A percentile compares a stretch with the other conserved stretches of the same genome.
Evolutionary conservation across 1,284 basidiomycete species (phyloP).

Genomic region (Tilletia caries): DNA sequence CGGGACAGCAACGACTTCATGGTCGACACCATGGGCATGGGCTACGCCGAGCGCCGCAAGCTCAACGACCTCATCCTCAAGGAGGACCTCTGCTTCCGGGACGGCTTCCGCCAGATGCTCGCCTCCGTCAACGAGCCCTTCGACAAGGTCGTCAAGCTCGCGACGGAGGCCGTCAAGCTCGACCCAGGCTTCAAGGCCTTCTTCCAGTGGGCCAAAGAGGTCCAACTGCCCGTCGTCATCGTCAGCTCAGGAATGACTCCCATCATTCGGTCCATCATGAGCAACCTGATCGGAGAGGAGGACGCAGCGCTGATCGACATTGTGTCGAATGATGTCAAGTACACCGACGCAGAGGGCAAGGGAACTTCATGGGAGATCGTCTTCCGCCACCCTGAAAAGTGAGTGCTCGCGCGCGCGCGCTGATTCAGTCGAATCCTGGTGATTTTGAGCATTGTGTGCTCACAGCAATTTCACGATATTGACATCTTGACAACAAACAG

Average conservation of each 20-base stretch:
- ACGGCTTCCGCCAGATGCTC: slow-evolving; percentile 51
- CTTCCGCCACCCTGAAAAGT: slow-evolving; percentile 50
- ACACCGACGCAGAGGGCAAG: slow-evolving; percentile 48
- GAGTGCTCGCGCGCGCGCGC: no score
- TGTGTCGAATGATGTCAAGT: slow-evolving; percentile 52
- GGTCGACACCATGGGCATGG: slow-evolving; percentile 53
- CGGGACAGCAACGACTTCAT: slow-evolving; percentile 53
- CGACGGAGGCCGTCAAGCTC: slow-evolving; percentile 46
- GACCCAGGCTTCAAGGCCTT: slow-evolving; percentile 54
- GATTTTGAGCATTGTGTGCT: background rate
- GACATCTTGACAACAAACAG: slow-evolving; percentile 17
- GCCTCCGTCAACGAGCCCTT: slow-evolving; percentile 49
- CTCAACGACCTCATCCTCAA: slow-evolving; percentile 51
- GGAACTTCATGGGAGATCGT: slow-evolving; percentile 50
- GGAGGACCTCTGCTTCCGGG: slow-evolving; percentile 48
- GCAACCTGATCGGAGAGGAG: slow-evolving; percentile 52
- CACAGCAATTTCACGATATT: background rate
- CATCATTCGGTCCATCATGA: slow-evolving; percentile 50
- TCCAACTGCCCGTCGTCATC: slow-evolving; percentile 51
- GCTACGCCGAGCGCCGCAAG: slow-evolving; percentile 52
- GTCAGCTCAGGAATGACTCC: slow-evolving; percentile 52
- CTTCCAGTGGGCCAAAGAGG: slow-evolving; percentile 48
- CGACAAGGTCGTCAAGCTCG: slow-evolving; percentile 48
- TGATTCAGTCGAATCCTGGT: no score
- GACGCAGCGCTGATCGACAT: slow-evolving; percentile 51